These are phyloP conservation scores for Colletotrichum tropicale DNA, from an alignment of 2,329 filamentous ascomycete species.

Conservation along the genomic window DNA sequence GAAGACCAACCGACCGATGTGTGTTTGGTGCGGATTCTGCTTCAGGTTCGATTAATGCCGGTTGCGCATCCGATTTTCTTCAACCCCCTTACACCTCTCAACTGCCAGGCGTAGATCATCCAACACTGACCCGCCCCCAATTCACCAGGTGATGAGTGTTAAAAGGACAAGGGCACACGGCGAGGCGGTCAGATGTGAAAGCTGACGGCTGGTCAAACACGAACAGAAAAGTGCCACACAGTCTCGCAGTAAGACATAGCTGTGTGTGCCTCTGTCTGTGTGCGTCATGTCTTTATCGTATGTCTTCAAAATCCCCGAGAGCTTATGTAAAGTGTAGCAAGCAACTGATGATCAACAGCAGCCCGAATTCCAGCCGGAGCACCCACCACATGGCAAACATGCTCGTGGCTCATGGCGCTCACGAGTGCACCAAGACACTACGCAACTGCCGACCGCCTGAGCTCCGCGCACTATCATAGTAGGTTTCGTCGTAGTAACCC, in stretches of 20 bases:
- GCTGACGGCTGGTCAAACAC: not conserved
- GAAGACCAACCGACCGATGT: slow-evolving; percentile 12
- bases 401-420: slow-evolving; percentile 9
- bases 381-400: slow-evolving; percentile 19
- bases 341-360: not conserved
- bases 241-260: not conserved
- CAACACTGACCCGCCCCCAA: not conserved
- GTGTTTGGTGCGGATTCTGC: slow-evolving; percentile 1
- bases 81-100: not conserved
- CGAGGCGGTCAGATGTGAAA: not conserved
- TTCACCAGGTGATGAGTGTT: not conserved
- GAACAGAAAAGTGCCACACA: not conserved
- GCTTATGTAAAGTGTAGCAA: not conserved
- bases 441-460: slow-evolving; percentile 7
- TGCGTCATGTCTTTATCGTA: not conserved
- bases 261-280: not conserved
- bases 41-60: slow-evolving; percentile 12
- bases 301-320: not conserved
- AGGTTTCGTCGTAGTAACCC: slow-evolving; percentile 5
- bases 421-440: slow-evolving; percentile 8
- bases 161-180: not conserved
- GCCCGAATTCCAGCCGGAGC: not conserved
- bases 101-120: slow-evolving; percentile 10
- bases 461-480: not conserved
- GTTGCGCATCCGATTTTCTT: not conserved